phyloP scores from a whole-genome alignment of 1,139 yeast genomes.

The Debaryomyces robertsiae region DNA sequence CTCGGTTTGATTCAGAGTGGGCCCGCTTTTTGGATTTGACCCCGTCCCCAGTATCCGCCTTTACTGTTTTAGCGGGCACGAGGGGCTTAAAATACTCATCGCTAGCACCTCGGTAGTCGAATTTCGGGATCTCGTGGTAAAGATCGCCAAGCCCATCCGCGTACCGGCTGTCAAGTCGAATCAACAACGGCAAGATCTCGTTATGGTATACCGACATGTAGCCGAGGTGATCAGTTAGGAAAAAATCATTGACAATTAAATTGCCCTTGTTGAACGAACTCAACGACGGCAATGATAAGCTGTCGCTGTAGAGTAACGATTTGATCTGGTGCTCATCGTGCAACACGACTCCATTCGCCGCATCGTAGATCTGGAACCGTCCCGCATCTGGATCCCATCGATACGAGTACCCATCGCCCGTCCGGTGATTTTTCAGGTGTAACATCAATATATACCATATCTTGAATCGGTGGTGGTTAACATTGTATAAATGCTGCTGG shows the following conservation, averaged over 20 bases:
- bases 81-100: constrained; percentile 34
- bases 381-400: constrained; percentile 45
- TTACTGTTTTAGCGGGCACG: constrained; percentile 24
- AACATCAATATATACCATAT: constrained; percentile 41
- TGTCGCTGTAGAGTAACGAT: constrained; percentile 35
- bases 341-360: constrained; percentile 26
- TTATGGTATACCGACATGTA: constrained; percentile 46
- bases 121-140: constrained; percentile 36
- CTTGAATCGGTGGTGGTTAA: constrained; percentile 41
- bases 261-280: constrained; percentile 37
- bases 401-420: constrained; percentile 30
- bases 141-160: constrained; percentile 35
- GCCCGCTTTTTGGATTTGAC: constrained; percentile 19
- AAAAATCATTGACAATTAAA: constrained; percentile 41
- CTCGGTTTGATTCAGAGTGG: constrained; percentile 1
- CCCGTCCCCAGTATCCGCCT: constrained; percentile 9
- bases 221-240: constrained; percentile 37
- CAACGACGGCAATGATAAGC: constrained; percentile 35
- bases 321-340: constrained; percentile 38
- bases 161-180: constrained; percentile 32
- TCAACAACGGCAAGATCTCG: constrained; percentile 38
- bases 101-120: constrained; percentile 36
- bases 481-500: constrained; percentile 41
- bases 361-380: constrained; percentile 35
- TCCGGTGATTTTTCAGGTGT: constrained; percentile 27